Evolutionary conservation across 805 yeast genomes (phyloP), one percentile per base, ranked within the genome.

Genomic region (Clavispora phyllophila): DNA sequence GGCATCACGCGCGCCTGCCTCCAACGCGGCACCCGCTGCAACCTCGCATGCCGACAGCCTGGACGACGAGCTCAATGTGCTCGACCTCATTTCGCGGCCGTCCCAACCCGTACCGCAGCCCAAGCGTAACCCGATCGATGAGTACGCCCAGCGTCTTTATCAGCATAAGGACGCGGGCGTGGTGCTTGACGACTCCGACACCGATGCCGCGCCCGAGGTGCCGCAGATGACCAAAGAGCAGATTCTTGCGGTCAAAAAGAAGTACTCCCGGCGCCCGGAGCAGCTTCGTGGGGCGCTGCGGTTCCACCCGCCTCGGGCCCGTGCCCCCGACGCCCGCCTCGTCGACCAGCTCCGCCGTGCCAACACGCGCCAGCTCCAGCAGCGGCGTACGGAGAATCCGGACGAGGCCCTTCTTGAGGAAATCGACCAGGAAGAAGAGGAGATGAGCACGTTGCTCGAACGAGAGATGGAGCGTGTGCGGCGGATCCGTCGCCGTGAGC

Each of bases 391-490:
- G 19, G 43, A 41, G 25, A 51, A 57, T 36, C 53, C 53, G 5
- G 59, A 63, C 35, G 46, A 54, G n/a, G 62, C 60, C 23, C 49
- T 58, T 17, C 43, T 61, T 10, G 62, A 65, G 36, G 72, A 68
- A 41, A 58, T 68, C 31, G 72, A 69, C 39, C 60, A 62, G 47
- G 73, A 70, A 39, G 75, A 70, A 34, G 73, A 68, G 37, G 62
- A 62, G 20, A 68, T 70, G 73, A 73, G 69, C 5, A 57, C 65
- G 9, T 58, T 70, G 33, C 62, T 79, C 49, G 77, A 76, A 48
- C 66, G 75, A 44, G 81, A 76, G 53, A 69, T 76, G 47, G 72
- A 71, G 43, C 66, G 81, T 49, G 75, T 65, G 13, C 58, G 68
- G 39, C 65, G 66, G 15, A 66, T 76, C 24, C 66, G 78, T 36